Base-by-base conservation (phyloP, 129 eudicot species). In the Helianthus tuberosus region DNA sequence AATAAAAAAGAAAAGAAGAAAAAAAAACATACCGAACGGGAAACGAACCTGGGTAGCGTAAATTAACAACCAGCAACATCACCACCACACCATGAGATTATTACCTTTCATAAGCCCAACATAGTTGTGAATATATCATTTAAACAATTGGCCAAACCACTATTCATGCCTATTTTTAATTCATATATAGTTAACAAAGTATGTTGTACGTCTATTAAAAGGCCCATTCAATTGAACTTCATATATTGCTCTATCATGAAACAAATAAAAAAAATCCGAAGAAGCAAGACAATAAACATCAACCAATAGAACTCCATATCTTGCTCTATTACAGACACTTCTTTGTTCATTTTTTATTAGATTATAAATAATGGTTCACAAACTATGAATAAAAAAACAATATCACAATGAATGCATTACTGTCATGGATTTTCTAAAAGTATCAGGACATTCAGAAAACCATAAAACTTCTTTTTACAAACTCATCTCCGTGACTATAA, bases 161-260 rank as follows among this genome's bases (percentile, higher is more conserved):
- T 20, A 20, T 20, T 0, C 23, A 20, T 20, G 23, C 0, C 23
- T 0, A 20, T 20, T 20, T 20, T 0, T 20, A 20, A 20, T 20
- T 20, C 0, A 20, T 20, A 20, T 20, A 20, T 20, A 20, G 23
- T 20, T 20, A 20, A 0, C 23, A 65, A 92, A 89, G 72, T 89
- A 94, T 66, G 94, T 87, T 25, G 95, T 92, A 54, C 95, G 92
- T 71, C 92, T 77, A 68, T 84, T 77, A 63, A 89, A 92, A 11
- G 98, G 96, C 67, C 96, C 96, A 80, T 92, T 96, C 75, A 92
- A 77, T 73, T 87, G 98, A 64, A 89, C 98, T 75, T 96, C 98
- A 82, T 92, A 92, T 83, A 96, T 84, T 62, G 65, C 80, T 75
- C 71, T 81, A 27, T 71, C 85, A 14, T 46, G 74, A 80, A 68